A percentile compares a stretch with the other conserved stretches of the same genome.
phyloP scores from a whole-genome alignment of 140 eudicot genomes.

The Bidens hawaiensis region DNA sequence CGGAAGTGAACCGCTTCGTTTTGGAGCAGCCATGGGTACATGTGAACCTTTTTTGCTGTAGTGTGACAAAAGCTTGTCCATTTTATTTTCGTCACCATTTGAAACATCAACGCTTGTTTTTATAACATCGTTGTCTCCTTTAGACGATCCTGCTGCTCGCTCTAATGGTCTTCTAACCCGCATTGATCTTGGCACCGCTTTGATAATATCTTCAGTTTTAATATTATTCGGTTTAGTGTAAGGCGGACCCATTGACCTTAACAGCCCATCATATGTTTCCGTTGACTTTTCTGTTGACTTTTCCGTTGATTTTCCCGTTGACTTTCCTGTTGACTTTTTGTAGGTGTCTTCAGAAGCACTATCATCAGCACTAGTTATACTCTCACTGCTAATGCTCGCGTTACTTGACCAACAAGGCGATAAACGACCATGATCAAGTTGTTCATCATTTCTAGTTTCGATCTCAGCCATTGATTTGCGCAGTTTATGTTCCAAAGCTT shows the following conservation, averaged over 20 bases:
- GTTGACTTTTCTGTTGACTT: constrained; percentile 23
- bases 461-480: constrained; percentile 24
- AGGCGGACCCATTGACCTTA: constrained; percentile 59
- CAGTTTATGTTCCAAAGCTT: constrained; percentile 50
- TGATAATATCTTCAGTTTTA: neutral
- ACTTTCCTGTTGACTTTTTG: too few species aligned
- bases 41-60: constrained; percentile 42
- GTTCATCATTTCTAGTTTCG: constrained; percentile 10
- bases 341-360: constrained; percentile 31
- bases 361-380: constrained; percentile 26
- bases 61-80: constrained; percentile 43
- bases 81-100: constrained; percentile 22
- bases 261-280: constrained; percentile 4
- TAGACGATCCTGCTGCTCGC: constrained; percentile 18
- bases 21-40: constrained; percentile 10
- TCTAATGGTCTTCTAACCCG: constrained; percentile 42
- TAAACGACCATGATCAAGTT: constrained; percentile 10
- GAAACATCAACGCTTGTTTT: neutral
- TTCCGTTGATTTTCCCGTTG: too few species aligned
- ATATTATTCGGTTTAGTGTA: constrained; percentile 42
- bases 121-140: constrained; percentile 16
- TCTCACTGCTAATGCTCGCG: constrained; percentile 23
- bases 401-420: constrained; percentile 37
- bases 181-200: constrained; percentile 47
- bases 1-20: too few species aligned